These are phyloP conservation scores for Margaritispora aquatica DNA, from an alignment of 495 filamentous ascomycete species.

Conservation along the genomic window DNA sequence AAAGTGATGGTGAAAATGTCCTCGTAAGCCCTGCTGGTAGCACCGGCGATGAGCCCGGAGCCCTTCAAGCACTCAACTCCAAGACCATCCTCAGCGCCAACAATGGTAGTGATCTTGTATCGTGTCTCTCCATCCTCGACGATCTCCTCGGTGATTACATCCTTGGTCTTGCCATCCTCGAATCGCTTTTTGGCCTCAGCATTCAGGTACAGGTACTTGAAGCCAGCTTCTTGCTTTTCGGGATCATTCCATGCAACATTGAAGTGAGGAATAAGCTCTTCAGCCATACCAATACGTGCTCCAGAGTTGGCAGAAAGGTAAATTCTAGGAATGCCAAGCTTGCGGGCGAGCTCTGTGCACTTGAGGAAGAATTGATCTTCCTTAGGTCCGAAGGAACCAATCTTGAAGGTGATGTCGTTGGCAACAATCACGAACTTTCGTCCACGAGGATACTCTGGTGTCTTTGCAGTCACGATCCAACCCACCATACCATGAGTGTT, in stretches of 20 bases:
- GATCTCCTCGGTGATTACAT: constrained; percentile 85
- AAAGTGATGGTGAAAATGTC: constrained; percentile 99
- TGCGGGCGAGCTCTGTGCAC: constrained; percentile 91
- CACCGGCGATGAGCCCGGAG: constrained; percentile 96
- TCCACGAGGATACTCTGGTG: constrained; percentile 93
- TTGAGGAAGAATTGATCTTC: constrained; percentile 99
- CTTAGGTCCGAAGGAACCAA: constrained; percentile 91
- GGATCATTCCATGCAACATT: constrained; percentile 92
- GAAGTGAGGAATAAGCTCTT: constrained; percentile 95
- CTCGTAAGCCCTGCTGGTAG: constrained; percentile 93
- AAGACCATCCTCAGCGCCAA: constrained; percentile 91
- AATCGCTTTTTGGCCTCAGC: constrained; percentile 82
- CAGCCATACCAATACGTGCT: constrained; percentile 93
- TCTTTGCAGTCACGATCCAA: constrained; percentile 94
- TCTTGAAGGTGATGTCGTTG: constrained; percentile 99
- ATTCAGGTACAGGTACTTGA: constrained; percentile 97
- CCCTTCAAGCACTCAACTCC: constrained; percentile 97
- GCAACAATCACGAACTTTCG: constrained; percentile 91
- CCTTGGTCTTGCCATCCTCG: constrained; percentile 70
- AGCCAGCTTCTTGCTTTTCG: constrained; percentile 77
- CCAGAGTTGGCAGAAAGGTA: constrained; percentile 99
- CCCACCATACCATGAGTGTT: constrained; percentile 98
- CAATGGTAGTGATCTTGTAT: constrained; percentile 89
- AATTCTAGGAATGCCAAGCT: constrained; percentile 90
- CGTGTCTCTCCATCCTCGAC: constrained; percentile 82